Evolutionary conservation across 192 early-diverging fungal genomes (phyloP), one percentile per base, ranked within the genome.

Genomic region (Thamnidium elegans): DNA sequence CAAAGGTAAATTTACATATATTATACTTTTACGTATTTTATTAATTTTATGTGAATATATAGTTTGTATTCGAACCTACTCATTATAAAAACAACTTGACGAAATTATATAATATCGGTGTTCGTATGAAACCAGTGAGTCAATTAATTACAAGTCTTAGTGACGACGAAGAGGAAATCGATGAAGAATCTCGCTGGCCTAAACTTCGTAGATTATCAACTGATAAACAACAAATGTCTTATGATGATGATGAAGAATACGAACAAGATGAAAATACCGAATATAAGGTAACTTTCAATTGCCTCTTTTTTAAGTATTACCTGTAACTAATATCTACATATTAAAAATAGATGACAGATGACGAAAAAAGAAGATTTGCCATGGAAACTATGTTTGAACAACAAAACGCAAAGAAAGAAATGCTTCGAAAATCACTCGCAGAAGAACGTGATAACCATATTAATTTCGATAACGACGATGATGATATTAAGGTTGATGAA

Each of bases 21-120:
- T 62, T 30, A 14, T 51, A 0, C n/a, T 26, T 8, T 26, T 8
- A 44, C 6, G 6, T 46, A 14, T 51, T 30, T 43, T 19, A 14
- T 3, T 30, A 63, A 6, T 5, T 45, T 13, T 26, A 26, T 26
- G 1, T 26, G 26, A 26, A 26, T 3, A 30, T 36, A 23, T 50
- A 82, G 73, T 78, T 92, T 69, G 84, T 79, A 10, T 85, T 81
- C 62, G 89, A 92, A 44, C 89, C 89, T 2, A 71, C 77, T 6
- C 79, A 84, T 56, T 83, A 87, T 72, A 89, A 88, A 68, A 79
- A 88, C 58, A 84, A 77, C 53, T 74, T 86, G 50, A 78, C 79
- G 20, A 86, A 87, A 51, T 63, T 88, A 17, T 82, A 80, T 56
- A 75, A 78, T 20, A 50, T 75, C 26, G 67, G 62, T 48, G 74